Percentiles rank a stretch among this genome's conserved stretches.
Evolutionary conservation across 2,329 filamentous ascomycete species (phyloP).

Genomic region (Fusarium chlamydosporum): DNA sequence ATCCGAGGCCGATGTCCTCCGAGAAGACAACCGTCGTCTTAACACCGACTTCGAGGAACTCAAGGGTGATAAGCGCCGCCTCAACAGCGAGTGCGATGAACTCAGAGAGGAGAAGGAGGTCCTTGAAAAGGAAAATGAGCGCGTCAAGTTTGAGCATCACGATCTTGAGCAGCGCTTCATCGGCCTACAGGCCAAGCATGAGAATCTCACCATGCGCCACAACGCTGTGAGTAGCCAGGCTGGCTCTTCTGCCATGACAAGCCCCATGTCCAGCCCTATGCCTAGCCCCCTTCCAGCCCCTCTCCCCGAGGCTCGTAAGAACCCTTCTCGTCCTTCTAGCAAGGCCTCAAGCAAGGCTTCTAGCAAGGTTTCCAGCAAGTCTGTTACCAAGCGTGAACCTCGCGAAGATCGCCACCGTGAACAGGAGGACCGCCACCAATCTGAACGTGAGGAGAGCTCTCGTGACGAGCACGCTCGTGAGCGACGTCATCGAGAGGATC

Average conservation of each 20-base stretch:
- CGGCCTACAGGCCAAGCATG: slow-evolving; percentile 50
- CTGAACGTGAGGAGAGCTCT: slow-evolving; percentile 44
- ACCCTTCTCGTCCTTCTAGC: slow-evolving; percentile 50
- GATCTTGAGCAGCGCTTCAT: slow-evolving; percentile 48
- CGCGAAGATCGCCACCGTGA: slow-evolving; percentile 47
- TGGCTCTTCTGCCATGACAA: slow-evolving; percentile 45
- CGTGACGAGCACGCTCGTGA: slow-evolving; percentile 42
- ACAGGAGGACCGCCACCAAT: slow-evolving; percentile 43
- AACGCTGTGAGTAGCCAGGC: slow-evolving; percentile 47
- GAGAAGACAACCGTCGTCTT: slow-evolving; percentile 48
- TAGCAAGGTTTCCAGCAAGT: slow-evolving; percentile 48
- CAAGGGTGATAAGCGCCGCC: slow-evolving; percentile 48
- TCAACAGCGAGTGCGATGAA: slow-evolving; percentile 49
- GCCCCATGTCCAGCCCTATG: slow-evolving; percentile 47
- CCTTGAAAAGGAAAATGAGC: slow-evolving; percentile 48
- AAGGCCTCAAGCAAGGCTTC: slow-evolving; percentile 53
- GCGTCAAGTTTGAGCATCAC: slow-evolving; percentile 52
- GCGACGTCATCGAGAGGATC: slow-evolving; percentile 45
- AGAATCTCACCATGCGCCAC: slow-evolving; percentile 51
- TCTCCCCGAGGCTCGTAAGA: slow-evolving; percentile 50
- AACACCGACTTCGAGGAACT: slow-evolving; percentile 48
- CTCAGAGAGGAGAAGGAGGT: slow-evolving; percentile 43
- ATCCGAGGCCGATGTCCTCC: slow-evolving; percentile 48
- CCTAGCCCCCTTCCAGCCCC: slow-evolving; percentile 45
- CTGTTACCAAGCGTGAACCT: slow-evolving; percentile 45